Conservation (phyloP, 78 protist species). For the Polysphondylium violaceum region DNA sequence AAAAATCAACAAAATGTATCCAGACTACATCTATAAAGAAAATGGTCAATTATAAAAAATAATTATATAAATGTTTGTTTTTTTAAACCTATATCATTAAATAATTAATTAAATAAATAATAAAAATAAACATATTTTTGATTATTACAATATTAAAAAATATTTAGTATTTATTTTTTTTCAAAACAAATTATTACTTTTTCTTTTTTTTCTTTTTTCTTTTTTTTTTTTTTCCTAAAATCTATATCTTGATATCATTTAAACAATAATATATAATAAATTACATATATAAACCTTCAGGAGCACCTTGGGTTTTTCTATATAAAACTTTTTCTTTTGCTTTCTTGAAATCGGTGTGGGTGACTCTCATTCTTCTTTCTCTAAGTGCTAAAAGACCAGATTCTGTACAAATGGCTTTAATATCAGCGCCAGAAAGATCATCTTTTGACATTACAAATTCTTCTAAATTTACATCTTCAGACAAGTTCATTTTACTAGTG, state of each 20-base stretch:
- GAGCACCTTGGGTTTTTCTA: constrained; percentile 91
- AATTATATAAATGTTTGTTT: too few species aligned
- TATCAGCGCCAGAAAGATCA: constrained; percentile 99
- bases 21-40: constrained; percentile 7
- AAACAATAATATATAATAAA: too few species aligned
- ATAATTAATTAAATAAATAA: too few species aligned
- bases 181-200: neutral
- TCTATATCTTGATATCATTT: neutral
- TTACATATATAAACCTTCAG: constrained; percentile 79
- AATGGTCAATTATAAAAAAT: neutral
- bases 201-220: constrained; percentile 10
- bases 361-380: constrained; percentile 98
- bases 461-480: constrained; percentile 98
- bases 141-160: too few species aligned
- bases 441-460: constrained; percentile 98
- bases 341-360: constrained; percentile 97
- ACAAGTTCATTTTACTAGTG: constrained; percentile 96
- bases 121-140: neutral
- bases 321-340: constrained; percentile 98
- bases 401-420: constrained; percentile 99
- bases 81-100: too few species aligned
- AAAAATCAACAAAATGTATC: neutral
- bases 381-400: constrained; percentile 99
- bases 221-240: constrained; percentile 6
- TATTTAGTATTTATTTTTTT: too few species aligned